A percentile compares a stretch with the other conserved stretches of the same genome.
Conservation (phyloP, 2,329 filamentous ascomycete genomes). For the Fusarium sp. region DNA sequence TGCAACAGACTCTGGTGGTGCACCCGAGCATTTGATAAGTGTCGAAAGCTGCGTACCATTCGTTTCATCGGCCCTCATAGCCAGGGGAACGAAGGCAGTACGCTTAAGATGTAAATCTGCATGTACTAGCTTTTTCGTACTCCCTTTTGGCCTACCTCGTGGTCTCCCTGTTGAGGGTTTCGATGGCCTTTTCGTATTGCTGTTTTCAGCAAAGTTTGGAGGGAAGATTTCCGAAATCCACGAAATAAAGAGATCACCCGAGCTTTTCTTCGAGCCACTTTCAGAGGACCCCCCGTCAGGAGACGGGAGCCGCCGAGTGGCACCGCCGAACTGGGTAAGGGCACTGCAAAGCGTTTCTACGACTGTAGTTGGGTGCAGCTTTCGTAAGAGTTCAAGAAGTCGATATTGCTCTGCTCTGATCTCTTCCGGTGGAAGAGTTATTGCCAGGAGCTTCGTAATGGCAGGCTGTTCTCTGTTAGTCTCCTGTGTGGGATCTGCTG, state of each 20-base stretch:
- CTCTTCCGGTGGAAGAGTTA: slow-evolving; percentile 50
- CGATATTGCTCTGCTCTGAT: slow-evolving; percentile 69
- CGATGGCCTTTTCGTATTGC: background rate
- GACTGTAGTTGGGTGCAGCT: slow-evolving; percentile 63
- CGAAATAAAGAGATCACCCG: slow-evolving; percentile 66
- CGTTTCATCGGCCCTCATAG: background rate
- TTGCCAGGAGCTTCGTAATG: slow-evolving; percentile 29
- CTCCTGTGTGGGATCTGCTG: background rate
- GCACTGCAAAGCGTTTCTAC: slow-evolving; percentile 72
- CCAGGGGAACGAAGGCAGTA: background rate
- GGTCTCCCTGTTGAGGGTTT: slow-evolving; percentile 49
- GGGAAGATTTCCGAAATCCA: slow-evolving; percentile 74
- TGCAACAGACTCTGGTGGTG: background rate
- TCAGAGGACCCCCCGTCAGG: slow-evolving; percentile 63
- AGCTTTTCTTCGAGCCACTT: slow-evolving; percentile 65
- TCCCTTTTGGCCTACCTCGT: slow-evolving; percentile 66
- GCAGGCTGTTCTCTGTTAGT: background rate
- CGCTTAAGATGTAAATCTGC: slow-evolving; percentile 46
- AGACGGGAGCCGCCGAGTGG: slow-evolving; percentile 64
- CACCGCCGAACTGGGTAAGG: slow-evolving; percentile 70
- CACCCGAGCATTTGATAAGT: background rate
- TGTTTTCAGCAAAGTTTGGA: slow-evolving; percentile 39
- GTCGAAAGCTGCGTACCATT: background rate
- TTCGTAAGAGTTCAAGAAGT: slow-evolving; percentile 65
- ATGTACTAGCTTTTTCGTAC: slow-evolving; percentile 48